A percentile compares a stretch with the other conserved stretches of the same genome.
phyloP scores from a whole-genome alignment of 192 early-diverging fungal genomes.

The Linnemannia schmuckeri region DNA sequence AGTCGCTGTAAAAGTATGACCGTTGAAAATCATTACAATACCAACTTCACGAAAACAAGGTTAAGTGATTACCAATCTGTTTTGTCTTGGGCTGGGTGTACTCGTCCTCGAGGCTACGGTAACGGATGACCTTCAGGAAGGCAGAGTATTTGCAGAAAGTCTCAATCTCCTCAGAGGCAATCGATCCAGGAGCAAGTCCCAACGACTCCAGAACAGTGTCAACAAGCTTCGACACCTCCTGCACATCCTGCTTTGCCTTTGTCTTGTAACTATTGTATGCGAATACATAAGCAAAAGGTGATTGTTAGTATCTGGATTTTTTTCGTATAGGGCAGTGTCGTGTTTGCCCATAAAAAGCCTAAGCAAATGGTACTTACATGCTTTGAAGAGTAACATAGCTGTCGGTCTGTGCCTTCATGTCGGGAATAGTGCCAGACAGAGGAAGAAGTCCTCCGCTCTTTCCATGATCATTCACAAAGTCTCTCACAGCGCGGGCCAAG shows the following conservation, averaged over 20 bases:
- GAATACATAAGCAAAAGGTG: neutral
- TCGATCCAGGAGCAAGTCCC: constrained; percentile 63
- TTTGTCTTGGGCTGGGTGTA: constrained; percentile 58
- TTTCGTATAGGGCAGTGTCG: too few relatives aligned
- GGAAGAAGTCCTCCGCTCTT: constrained; percentile 78
- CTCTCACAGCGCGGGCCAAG: constrained; percentile 78
- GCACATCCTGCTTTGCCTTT: constrained; percentile 80
- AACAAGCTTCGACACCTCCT: constrained; percentile 63
- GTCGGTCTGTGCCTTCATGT: constrained; percentile 97
- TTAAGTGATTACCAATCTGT: constrained; percentile 61
- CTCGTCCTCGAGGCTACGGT: constrained; percentile 70
- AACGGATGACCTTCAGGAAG: constrained; percentile 76
- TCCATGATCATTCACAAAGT: constrained; percentile 83
- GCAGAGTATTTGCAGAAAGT: constrained; percentile 88
- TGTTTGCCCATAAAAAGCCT: neutral
- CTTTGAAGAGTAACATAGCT: constrained; percentile 89
- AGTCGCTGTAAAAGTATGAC: neutral
- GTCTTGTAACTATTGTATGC: constrained; percentile 74
- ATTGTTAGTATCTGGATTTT: neutral
- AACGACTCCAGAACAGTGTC: constrained; percentile 60
- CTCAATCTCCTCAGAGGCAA: constrained; percentile 77
- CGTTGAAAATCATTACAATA: too few relatives aligned
- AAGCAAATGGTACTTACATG: constrained; percentile 64
- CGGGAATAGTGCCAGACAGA: constrained; percentile 87
- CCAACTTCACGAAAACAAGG: neutral